These are phyloP conservation scores for Serendipita sp. DNA, from an alignment of 768 basidiomycete genomes.

Conservation along the genomic window DNA sequence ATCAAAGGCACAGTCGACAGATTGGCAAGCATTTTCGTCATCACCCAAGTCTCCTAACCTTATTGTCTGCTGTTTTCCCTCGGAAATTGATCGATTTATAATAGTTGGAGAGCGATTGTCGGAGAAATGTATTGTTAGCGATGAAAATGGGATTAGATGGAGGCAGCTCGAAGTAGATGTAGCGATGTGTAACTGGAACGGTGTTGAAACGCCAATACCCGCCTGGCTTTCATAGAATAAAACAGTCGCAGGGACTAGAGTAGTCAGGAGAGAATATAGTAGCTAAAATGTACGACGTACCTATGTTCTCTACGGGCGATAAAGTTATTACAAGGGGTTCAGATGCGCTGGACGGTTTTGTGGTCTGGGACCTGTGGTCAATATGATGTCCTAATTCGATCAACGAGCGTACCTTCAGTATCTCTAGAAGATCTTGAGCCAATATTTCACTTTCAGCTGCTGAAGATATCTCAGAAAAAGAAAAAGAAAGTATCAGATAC, in stretches of 20 bases:
- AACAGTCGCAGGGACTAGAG: constrained; percentile 43
- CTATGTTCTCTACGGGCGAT: constrained; percentile 42
- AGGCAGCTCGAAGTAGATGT: constrained; percentile 35
- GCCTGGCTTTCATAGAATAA: constrained; percentile 59
- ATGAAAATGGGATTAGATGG: constrained; percentile 42
- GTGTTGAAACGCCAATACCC: constrained; percentile 39
- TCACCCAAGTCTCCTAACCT: background rate
- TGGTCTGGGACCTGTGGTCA: constrained; percentile 33
- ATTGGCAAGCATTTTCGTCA: background rate
- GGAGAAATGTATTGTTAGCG: constrained; percentile 44
- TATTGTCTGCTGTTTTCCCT: background rate
- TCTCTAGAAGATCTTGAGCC: constrained; percentile 55
- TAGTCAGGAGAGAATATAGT: constrained; percentile 7
- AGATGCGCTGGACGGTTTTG: constrained; percentile 44
- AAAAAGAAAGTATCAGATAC: background rate
- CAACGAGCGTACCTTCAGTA: constrained; percentile 41
- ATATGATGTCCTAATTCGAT: background rate
- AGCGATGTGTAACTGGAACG: constrained; percentile 59
- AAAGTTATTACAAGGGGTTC: constrained; percentile 45
- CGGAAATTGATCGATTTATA: constrained; percentile 26
- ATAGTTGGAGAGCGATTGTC: constrained; percentile 31
- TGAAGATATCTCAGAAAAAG: constrained; percentile 1
- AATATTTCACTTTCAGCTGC: constrained; percentile 15
- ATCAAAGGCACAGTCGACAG: constrained; percentile 29
- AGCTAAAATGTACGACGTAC: constrained; percentile 26